Evolutionary conservation across 768 basidiomycete species (phyloP).

Genomic region (Tylopilus sp.): DNA sequence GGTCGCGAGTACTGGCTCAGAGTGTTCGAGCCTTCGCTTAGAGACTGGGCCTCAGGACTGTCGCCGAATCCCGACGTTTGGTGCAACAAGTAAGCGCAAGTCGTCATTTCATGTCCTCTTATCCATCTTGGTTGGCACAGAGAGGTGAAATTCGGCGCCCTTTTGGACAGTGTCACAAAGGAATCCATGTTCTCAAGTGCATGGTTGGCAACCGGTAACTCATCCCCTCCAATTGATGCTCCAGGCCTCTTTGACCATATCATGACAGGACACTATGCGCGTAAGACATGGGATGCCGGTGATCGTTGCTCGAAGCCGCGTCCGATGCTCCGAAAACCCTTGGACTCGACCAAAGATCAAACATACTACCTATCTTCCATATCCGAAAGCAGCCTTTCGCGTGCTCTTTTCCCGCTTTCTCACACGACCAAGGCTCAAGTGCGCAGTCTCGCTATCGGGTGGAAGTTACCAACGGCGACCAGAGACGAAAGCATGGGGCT

Average conservation of each 20-base stretch:
- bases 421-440: slow-evolving; percentile 66
- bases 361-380: slow-evolving; percentile 87
- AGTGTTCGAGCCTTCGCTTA: slow-evolving; percentile 86
- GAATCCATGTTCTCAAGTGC: slow-evolving; percentile 33
- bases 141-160: slow-evolving; percentile 88
- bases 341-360: slow-evolving; percentile 79
- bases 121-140: slow-evolving; percentile 34
- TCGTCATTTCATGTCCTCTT: background rate
- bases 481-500: slow-evolving; percentile 90
- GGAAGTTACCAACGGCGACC: slow-evolving; percentile 65
- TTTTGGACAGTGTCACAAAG: slow-evolving; percentile 59
- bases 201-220: slow-evolving; percentile 83
- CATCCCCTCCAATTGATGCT: background rate
- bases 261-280: slow-evolving; percentile 78
- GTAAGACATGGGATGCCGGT: slow-evolving; percentile 49
- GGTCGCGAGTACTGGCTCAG: slow-evolving; percentile 86
- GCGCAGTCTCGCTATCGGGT: slow-evolving; percentile 61
- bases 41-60: slow-evolving; percentile 69
- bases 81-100: slow-evolving; percentile 68
- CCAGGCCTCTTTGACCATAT: background rate
- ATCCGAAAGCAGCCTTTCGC: slow-evolving; percentile 56
- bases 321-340: slow-evolving; percentile 50
- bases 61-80: slow-evolving; percentile 93
- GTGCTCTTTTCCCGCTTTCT: slow-evolving; percentile 80
- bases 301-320: slow-evolving; percentile 25